Evolutionary conservation across 2,329 filamentous ascomycete genomes (phyloP).

Genomic region (Coniosporium tulheliwenetii): DNA sequence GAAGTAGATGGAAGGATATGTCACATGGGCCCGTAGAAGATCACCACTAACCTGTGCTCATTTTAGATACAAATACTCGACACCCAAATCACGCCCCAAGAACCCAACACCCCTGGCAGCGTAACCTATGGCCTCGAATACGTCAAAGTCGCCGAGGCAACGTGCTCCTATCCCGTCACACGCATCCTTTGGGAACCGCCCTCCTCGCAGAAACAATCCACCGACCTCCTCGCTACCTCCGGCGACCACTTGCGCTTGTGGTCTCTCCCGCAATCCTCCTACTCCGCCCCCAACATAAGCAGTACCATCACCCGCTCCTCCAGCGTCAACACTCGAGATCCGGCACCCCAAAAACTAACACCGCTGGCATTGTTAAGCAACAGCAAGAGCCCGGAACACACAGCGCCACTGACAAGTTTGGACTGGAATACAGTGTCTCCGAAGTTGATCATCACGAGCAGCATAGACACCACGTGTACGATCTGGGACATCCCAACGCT

Average conservation of each 20-base stretch:
- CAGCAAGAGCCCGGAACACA: constrained; percentile 96
- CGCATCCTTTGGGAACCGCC: constrained; percentile 92
- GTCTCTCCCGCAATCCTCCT: constrained; percentile 53
- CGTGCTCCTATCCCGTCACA: constrained; percentile 94
- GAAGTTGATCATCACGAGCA: constrained; percentile 94
- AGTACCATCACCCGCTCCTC: constrained; percentile 56
- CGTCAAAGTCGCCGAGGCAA: constrained; percentile 85
- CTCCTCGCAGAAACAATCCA: constrained; percentile 86
- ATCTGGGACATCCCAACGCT: constrained; percentile 99
- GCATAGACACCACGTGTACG: constrained; percentile 96
- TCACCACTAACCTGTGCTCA: not conserved
- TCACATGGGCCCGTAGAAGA: not conserved
- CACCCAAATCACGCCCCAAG: constrained; percentile 58
- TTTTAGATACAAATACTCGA: constrained; percentile 89
- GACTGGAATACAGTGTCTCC: constrained; percentile 98
- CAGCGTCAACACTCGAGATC: constrained; percentile 43
- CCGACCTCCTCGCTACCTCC: constrained; percentile 85
- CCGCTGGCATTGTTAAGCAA: constrained; percentile 88
- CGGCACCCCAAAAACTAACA: constrained; percentile 64
- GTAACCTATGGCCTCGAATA: constrained; percentile 74
- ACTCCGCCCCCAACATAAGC: constrained; percentile 36
- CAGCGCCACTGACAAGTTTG: constrained; percentile 84
- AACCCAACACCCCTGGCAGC: constrained; percentile 50
- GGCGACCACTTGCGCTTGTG: constrained; percentile 87
- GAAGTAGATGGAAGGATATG: not conserved